Percentiles rank a stretch among this genome's conserved stretches.
These are phyloP conservation scores for Glycyrrhiza uralensis DNA, from an alignment of 306 rosid species.

Conservation along the genomic window DNA sequence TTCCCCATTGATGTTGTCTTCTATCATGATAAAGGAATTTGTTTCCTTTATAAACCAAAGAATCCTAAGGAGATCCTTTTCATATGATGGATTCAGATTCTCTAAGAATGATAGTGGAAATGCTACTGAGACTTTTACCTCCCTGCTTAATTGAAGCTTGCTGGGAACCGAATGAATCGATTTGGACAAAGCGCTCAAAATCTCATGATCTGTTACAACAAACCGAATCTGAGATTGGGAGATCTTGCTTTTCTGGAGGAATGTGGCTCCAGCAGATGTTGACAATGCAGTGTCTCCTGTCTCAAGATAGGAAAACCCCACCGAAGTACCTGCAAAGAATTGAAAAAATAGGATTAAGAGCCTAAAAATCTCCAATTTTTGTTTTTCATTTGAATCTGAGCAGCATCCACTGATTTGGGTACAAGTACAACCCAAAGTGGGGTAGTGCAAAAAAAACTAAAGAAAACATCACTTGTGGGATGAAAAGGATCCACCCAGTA, in stretches of 20 bases:
- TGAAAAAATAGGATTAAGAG: background rate
- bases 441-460: background rate
- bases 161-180: slow-evolving; percentile 40
- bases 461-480: background rate
- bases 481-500: background rate
- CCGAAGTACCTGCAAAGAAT: slow-evolving; percentile 35
- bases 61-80: slow-evolving; percentile 30
- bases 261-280: slow-evolving; percentile 27
- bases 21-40: slow-evolving; percentile 48
- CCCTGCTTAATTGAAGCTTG: slow-evolving; percentile 23
- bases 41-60: slow-evolving; percentile 40
- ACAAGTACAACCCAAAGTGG: background rate
- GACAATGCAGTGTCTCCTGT: slow-evolving; percentile 32
- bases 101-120: slow-evolving; percentile 52
- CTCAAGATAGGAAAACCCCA: slow-evolving; percentile 42
- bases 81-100: slow-evolving; percentile 35
- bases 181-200: slow-evolving; percentile 31
- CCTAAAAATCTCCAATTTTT: background rate
- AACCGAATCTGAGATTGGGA: slow-evolving; percentile 42
- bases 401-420: background rate
- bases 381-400: background rate
- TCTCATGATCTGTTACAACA: slow-evolving; percentile 32
- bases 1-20: slow-evolving; percentile 43
- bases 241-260: slow-evolving; percentile 43
- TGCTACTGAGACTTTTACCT: slow-evolving; percentile 53